Conservation (phyloP, 2,329 filamentous ascomycete genomes). For the Microdochium paspali region DNA sequence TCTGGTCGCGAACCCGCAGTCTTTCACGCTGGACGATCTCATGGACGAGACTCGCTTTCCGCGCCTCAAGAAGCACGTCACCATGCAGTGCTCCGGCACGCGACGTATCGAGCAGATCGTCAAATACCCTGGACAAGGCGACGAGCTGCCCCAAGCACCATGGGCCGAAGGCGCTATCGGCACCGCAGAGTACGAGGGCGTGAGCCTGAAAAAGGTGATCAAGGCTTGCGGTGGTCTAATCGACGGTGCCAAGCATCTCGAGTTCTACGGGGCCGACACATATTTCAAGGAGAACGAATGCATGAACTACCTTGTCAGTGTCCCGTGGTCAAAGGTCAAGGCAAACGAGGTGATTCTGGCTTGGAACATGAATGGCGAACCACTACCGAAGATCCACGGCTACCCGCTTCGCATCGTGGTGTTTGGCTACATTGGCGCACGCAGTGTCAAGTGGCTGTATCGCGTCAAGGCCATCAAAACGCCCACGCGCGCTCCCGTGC, state of each 20-base stretch:
- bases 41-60: slow-evolving; percentile 52
- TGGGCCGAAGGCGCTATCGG: slow-evolving; percentile 61
- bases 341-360: slow-evolving; percentile 56
- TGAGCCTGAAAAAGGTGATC: slow-evolving; percentile 60
- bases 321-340: slow-evolving; percentile 60
- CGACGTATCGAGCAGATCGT: slow-evolving; percentile 60
- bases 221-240: slow-evolving; percentile 57
- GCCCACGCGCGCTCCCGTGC: slow-evolving; percentile 50
- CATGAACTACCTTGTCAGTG: slow-evolving; percentile 58
- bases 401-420: slow-evolving; percentile 54
- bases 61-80: slow-evolving; percentile 46
- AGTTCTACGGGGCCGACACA: slow-evolving; percentile 61
- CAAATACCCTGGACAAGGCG: slow-evolving; percentile 57
- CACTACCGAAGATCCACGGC: slow-evolving; percentile 56
- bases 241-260: slow-evolving; percentile 48
- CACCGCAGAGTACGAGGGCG: slow-evolving; percentile 52
- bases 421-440: slow-evolving; percentile 57
- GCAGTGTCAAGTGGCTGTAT: slow-evolving; percentile 56
- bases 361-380: slow-evolving; percentile 64
- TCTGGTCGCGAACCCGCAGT: slow-evolving; percentile 47
- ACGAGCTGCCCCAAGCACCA: slow-evolving; percentile 44
- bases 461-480: slow-evolving; percentile 49
- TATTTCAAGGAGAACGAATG: slow-evolving; percentile 61
- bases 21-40: slow-evolving; percentile 48
- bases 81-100: slow-evolving; percentile 61